Percentiles rank a stretch among this genome's conserved stretches.
Conservation (phyloP, 805 yeast species). For the Saccharomycopsis capsularis region DNA sequence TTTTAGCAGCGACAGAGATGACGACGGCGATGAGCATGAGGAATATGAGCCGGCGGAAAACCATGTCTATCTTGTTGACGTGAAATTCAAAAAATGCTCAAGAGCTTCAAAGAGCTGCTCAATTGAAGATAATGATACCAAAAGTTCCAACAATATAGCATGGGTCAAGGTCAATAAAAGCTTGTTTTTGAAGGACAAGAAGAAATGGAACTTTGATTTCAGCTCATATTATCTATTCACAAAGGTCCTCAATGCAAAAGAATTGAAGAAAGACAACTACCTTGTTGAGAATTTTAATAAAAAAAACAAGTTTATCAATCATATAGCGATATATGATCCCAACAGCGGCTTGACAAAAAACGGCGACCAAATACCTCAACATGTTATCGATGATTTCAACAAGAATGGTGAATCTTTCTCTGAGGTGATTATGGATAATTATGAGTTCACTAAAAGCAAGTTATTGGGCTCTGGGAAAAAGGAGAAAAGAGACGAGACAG, state of each 20-base stretch:
- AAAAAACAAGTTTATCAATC: constrained; percentile 11
- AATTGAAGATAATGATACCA: constrained; percentile 14
- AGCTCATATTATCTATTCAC: constrained; percentile 14
- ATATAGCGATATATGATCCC: constrained; percentile 14
- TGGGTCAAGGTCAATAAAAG: constrained; percentile 17
- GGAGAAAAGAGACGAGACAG: not conserved
- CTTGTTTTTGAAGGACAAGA: constrained; percentile 12
- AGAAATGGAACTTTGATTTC: constrained; percentile 15
- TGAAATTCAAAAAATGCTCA: constrained; percentile 16
- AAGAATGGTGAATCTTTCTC: constrained; percentile 14
- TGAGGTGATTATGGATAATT: constrained; percentile 14
- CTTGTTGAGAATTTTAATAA: constrained; percentile 10
- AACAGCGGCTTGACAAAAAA: too few relatives aligned
- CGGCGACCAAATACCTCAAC: constrained; percentile 5
- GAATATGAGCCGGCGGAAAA: not conserved
- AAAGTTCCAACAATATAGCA: constrained; percentile 7
- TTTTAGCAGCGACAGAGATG: too few relatives aligned
- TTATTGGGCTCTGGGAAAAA: not conserved
- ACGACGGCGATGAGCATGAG: not conserved
- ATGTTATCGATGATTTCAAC: constrained; percentile 12
- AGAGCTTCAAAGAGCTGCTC: constrained; percentile 5
- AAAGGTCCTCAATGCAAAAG: constrained; percentile 14
- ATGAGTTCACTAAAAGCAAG: constrained; percentile 10
- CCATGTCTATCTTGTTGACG: constrained; percentile 22
- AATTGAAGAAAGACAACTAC: constrained; percentile 15